Evolutionary conservation across 495 filamentous ascomycete genomes (phyloP), one percentile per base, ranked within the genome.

Genomic region (Mycothermus thermophilus): DNA sequence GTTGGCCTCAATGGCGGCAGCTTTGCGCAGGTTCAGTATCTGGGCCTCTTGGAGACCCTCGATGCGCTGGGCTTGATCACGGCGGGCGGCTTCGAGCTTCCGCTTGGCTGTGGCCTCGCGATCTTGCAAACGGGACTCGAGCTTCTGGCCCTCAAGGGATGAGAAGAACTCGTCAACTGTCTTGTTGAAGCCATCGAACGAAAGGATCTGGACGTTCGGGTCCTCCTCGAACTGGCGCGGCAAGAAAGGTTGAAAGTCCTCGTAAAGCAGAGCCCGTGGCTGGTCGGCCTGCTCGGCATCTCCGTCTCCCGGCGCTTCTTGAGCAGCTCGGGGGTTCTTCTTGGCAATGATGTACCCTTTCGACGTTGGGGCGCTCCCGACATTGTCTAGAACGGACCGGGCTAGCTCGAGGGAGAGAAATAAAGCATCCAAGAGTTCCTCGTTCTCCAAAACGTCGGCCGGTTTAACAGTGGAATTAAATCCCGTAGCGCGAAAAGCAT

Each of bases 121-220:
- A 49, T 94, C 90, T 17, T 71, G 72, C 15, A 97, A 60, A 10
- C 75, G 63, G 0, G 83, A 88, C 55, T 88, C 80, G 8, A 96
- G 69, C 46, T 83, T 93, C 53, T 95, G 90, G 0, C 85, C 83
- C 55, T 97, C 90, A 13, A 96, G 72, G 0, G 87, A 94, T 1
- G 90, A 97, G 54, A 87, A 97, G 55, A 93, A 97, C 42, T 93
- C 82, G 46, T 97, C 90, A 0, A 93, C 85, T 0, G 86, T 90
- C 36, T 79, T 82, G 53, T 94, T 94, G 65, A 85, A 93, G 34
- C 78, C 78, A 2, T 83, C 71, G 45, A 83, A 84, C 35, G 79
- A 67, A 7, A 95, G 48, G 11, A 92, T 74, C 4, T 69, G 70
- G 16, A 72, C 63, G 0, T 60, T 56, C 3, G 75, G 61, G 37